Base-by-base conservation (phyloP, 257 asterid species). In the Primulina huaijiensis region DNA sequence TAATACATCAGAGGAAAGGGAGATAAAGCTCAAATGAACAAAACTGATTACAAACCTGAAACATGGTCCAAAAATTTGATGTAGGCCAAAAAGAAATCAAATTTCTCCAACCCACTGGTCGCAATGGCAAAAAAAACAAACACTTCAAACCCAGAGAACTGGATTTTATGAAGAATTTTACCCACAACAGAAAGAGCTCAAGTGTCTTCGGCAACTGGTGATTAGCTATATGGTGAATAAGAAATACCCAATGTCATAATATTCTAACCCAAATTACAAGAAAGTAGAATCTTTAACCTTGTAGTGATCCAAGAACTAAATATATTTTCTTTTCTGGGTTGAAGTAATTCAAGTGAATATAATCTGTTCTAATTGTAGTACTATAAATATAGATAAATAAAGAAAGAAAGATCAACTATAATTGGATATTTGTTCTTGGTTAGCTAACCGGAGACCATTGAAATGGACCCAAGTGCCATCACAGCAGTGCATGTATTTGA, bases 101-200 rank as follows among this genome's bases (percentile, higher is more conserved):
- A 66, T 76, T 76, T 75, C 74, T 83, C 93, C 87, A 76, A 69
- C 82, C 85, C 95, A 88, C 83, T 75, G 72, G 64, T 55, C 52
- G 53, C 71, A 67, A 66, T 29, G 46, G 68, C 65, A 50, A 60
- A 62, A 60, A 23, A 30, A 61, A 55, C 56, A 43, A 62, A 61
- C 77, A 30, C 69, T 61, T 58, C 56, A 70, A 25, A 56, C 62
- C 62, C 55, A 67, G 19, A 34, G 4, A 62, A 12, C 74, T 55
- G 64, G 60, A 60, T 58, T 29, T 56, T 61, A 62, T 63, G 5
- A 67, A 67, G 35, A 19, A 64, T 50, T 8, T 2, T 23, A 29
- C 65, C 70, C 64, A 67, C n/a, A 17, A 64, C 62, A 65, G 17
- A 7, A 52, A 40, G 57, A 50, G 8, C 21, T 50, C 21, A 19